Base-by-base conservation (phyloP, 2,329 filamentous ascomycete genomes). In the Penicillium hesseltinei region DNA sequence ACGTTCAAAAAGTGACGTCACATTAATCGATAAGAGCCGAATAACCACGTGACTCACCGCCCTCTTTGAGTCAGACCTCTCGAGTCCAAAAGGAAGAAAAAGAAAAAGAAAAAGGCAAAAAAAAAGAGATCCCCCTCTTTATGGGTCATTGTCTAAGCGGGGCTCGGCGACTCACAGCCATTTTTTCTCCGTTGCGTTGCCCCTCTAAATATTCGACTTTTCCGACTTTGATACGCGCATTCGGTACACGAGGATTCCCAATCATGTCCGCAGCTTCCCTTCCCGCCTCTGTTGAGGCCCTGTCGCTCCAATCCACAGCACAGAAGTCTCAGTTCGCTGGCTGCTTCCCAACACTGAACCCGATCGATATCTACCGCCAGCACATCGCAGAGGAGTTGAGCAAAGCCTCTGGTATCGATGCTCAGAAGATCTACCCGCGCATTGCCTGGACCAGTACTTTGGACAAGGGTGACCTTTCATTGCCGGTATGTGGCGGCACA, bases 1-100 rank as follows among this genome's bases (percentile, higher is more conserved):
- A 23, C 85, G 75, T 19, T 82, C 80, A 27, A 74, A 74, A 90
- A 74, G 90, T 27, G 42, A 44, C 9, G 23, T 29, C 42, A 44
- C 17, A n/a, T 3, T 6, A n/a, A 27, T 44, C 23, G 40, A 43
- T 43, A n/a, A 27, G 17, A 27, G 3, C 3, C 2, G 17, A 1
- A 27, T 19, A 3, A 0, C 2, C 61, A 65, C 51, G 57, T 63
- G 59, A 58, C 54, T 64, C 63, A 73, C 71, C 71, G 71, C 70
- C 70, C 51, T 57, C 52, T 53, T 66, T 70, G 69, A 71, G 64
- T 71, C 69, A 72, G 27, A 38, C 31, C 31, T 33, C 31, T 33
- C 15, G 31, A 21, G 49, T 55, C 40, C 51, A 27, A 45, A 51
- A 51, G 21, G 11, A 51, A 46, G 13, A 13, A 62, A 63, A 65